Evolutionary conservation across 257 asterid genomes (phyloP).

Genomic region (Solanum sitiens): DNA sequence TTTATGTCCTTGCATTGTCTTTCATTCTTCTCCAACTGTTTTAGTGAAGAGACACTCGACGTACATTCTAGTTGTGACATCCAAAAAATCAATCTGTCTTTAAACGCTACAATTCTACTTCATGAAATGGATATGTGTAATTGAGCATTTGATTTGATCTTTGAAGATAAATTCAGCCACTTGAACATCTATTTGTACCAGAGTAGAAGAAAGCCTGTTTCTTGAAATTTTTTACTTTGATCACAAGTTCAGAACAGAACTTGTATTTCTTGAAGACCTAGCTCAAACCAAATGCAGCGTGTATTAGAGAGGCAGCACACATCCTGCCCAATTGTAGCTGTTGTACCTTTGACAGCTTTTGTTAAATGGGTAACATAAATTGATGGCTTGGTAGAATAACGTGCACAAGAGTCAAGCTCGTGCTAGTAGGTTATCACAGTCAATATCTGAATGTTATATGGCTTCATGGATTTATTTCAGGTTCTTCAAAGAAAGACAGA

Average conservation of each 20-base stretch:
- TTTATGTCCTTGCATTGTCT: not conserved
- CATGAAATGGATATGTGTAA: not conserved
- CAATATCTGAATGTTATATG: not conserved
- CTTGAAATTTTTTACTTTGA: not conserved
- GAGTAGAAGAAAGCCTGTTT: not conserved
- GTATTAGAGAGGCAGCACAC: not conserved
- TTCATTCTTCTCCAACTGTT: not conserved
- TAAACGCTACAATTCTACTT: not conserved
- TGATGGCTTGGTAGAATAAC: not conserved
- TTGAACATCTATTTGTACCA: not conserved
- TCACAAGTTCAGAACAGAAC: not conserved
- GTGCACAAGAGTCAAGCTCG: not conserved
- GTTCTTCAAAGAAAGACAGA: conserved; percentile 99
- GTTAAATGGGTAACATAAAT: not conserved
- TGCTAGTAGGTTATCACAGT: not conserved
- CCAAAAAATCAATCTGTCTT: not conserved
- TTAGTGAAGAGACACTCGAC: not conserved
- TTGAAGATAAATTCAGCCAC: not conserved
- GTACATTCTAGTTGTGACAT: not conserved
- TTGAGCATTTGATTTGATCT: not conserved
- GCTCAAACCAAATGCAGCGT: not conserved
- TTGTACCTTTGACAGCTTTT: not conserved
- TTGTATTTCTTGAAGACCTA: not conserved
- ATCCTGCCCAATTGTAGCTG: not conserved
- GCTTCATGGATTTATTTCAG: conserved; percentile 27